phyloP scores from a whole-genome alignment of 257 asterid species.

The Leonotis leonurus region DNA sequence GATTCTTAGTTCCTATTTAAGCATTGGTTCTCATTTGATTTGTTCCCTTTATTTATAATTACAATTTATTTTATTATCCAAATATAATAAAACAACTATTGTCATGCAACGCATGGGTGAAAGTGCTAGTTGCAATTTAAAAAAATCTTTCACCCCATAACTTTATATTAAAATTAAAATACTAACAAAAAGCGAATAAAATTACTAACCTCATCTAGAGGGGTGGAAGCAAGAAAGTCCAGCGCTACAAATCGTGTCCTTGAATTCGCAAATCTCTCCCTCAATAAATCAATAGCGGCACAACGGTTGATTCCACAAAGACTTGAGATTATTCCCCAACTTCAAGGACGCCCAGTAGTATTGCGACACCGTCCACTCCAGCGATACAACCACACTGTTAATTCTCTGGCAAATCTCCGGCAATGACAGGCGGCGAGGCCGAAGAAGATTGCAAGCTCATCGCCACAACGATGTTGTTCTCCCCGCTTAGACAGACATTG shows the following conservation, averaged over 20 bases:
- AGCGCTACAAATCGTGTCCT: constrained; percentile 18
- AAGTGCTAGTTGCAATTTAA: too few relatives aligned
- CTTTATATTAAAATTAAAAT: neutral
- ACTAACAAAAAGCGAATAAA: neutral
- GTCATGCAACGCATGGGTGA: too few relatives aligned
- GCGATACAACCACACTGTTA: constrained; percentile 30
- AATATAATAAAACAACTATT: too few relatives aligned
- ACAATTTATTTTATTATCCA: too few relatives aligned
- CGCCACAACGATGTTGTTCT: constrained; percentile 39
- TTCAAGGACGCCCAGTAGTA: constrained; percentile 31
- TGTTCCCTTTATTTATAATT: too few relatives aligned
- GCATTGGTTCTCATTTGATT: too few relatives aligned
- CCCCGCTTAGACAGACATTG: constrained; percentile 39
- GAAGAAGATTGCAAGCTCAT: constrained; percentile 2
- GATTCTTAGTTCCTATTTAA: too few relatives aligned
- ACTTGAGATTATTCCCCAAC: constrained; percentile 37
- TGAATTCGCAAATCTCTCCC: constrained; percentile 44
- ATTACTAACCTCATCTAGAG: constrained; percentile 32
- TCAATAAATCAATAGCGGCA: constrained; percentile 39
- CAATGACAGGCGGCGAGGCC: neutral
- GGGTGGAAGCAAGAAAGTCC: constrained; percentile 36
- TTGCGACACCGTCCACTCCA: constrained; percentile 23
- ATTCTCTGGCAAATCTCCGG: constrained; percentile 36
- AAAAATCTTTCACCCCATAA: neutral
- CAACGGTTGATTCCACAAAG: constrained; percentile 41